phyloP scores from a whole-genome alignment of 176 grass and related monocot genomes.

The Puya raimondii region DNA sequence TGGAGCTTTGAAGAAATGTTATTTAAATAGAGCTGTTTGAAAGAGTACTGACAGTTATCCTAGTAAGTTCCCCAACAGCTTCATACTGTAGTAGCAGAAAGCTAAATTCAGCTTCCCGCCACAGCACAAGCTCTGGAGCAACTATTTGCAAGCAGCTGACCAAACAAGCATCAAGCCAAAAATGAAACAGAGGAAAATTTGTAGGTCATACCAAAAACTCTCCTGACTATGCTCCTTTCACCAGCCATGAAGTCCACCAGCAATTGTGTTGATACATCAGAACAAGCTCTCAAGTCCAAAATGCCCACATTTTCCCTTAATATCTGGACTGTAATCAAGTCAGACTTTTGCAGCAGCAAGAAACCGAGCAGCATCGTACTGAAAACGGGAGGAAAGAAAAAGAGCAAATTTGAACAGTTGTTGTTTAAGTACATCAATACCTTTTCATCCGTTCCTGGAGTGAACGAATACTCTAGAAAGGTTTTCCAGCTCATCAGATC shows the following conservation, averaged over 20 bases:
- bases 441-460: constrained; percentile 53
- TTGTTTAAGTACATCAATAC: constrained; percentile 29
- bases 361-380: constrained; percentile 11
- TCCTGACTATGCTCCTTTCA: constrained; percentile 56
- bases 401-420: not conserved
- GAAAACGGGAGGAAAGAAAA: not conserved
- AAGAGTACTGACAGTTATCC: no score
- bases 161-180: not conserved
- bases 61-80: no score
- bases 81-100: no score
- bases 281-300: constrained; percentile 58
- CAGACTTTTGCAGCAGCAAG: constrained; percentile 30
- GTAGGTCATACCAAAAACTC: constrained; percentile 68
- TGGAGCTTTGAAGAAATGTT: no score
- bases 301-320: constrained; percentile 52
- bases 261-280: constrained; percentile 48
- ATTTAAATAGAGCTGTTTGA: no score
- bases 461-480: constrained; percentile 54
- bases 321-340: constrained; percentile 99
- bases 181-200: not conserved
- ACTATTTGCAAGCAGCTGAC: no score
- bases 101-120: no score
- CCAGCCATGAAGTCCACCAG: constrained; percentile 61
- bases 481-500: constrained; percentile 84
- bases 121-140: no score